Evolutionary conservation across 1,284 basidiomycete genomes (phyloP).

Genomic region (Flammula alnicola): DNA sequence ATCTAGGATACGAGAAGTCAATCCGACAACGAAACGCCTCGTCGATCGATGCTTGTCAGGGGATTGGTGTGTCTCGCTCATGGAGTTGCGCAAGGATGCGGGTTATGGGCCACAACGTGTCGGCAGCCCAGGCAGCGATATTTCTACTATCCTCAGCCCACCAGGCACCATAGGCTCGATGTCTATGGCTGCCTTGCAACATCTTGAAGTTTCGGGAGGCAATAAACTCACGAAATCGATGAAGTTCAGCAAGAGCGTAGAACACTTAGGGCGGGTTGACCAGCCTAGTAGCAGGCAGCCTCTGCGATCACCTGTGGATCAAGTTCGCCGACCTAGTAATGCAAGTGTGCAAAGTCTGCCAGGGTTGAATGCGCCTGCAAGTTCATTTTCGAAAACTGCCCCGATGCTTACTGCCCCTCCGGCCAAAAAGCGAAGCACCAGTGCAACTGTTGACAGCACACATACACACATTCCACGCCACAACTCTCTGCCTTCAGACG

Average conservation of each 20-base stretch:
- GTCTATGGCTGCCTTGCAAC: conserved; percentile 34
- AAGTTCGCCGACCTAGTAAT: conserved; percentile 48
- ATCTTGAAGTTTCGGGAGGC: conserved; percentile 32
- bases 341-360: conserved; percentile 56
- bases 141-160: conserved; percentile 39
- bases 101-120: conserved; percentile 33
- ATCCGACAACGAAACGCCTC: conserved; percentile 86
- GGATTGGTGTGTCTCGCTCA: conserved; percentile 83
- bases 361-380: conserved; percentile 41
- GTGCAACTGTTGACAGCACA: conserved; percentile 17
- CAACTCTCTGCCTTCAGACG: conserved; percentile 22
- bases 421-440: conserved; percentile 23
- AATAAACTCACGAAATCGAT: conserved; percentile 44
- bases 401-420: conserved; percentile 15
- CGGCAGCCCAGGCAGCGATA: conserved; percentile 49
- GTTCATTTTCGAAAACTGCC: conserved; percentile 18
- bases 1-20: conserved; percentile 80
- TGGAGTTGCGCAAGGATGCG: conserved; percentile 40
- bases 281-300: conserved; percentile 24
- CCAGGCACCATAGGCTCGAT: conserved; percentile 30
- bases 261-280: conserved; percentile 40
- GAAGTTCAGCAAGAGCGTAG: conserved; percentile 68
- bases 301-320: conserved; percentile 42
- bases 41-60: conserved; percentile 91
- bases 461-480: conserved; percentile 19